Base-by-base conservation (phyloP, 2,329 filamentous ascomycete genomes). In the Huntiella abstrusa region DNA sequence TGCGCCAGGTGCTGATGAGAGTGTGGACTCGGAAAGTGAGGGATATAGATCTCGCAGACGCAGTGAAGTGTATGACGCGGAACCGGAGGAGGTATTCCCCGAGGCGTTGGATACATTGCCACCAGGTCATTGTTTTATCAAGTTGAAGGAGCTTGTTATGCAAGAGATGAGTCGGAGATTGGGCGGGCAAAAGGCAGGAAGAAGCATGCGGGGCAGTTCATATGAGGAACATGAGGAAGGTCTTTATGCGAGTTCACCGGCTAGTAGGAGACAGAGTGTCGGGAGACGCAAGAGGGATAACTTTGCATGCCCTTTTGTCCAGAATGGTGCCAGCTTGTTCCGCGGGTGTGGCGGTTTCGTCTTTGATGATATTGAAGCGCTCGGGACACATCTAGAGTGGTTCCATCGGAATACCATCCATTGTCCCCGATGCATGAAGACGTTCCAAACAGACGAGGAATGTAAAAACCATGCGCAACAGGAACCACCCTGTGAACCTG, bases 251-350 rank as follows among this genome's bases (percentile, higher is more conserved):
- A n/a, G 36, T 3, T 46, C 41, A 13, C 41, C 44, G 7, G 22
- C 41, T n/a, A 39, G 34, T n/a, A 10, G 41, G 6, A 44, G 48
- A 11, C 38, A 41, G 13, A 41, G 40, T 32, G 40, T 41, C 8
- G 28, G 12, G 13, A 13, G 33, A 10, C 28, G 28, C 19, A 28
- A 41, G 22, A 28, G 19, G 17, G 28, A 12, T 12, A 44, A 16
- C 5, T 49, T 46, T 43, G 48, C 48, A 5, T 49, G 48, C 11
- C 48, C 48, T 5, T 49, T 49, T 19, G 35, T 41, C 48, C 40
- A 46, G 35, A 15, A 46, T 32, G 39, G 46, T 16, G 36, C 36
- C 11, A 40, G 33, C 6, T 35, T 43, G 15, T 49, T 49, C 35
- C 35, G 38, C 5, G 48, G 48, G 2, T 49, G 48, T 43, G 48